A percentile compares a stretch with the other conserved stretches of the same genome.
phyloP scores from a whole-genome alignment of 257 asterid species.

The Lycium ferocissimum region DNA sequence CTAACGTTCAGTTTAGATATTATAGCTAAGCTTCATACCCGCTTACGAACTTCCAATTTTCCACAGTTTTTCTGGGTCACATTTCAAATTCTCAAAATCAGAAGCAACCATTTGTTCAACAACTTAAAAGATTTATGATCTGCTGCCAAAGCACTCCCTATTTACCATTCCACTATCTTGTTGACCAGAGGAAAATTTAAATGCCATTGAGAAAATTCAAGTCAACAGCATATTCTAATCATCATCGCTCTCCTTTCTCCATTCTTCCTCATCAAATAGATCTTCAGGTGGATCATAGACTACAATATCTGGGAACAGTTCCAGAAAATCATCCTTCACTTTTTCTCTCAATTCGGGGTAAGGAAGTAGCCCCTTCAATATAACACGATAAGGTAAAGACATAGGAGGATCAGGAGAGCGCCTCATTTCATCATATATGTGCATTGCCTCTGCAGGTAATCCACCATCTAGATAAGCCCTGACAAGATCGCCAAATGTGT shows the following conservation, averaged over 20 bases:
- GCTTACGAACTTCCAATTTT: not conserved
- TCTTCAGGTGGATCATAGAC: conserved; percentile 89
- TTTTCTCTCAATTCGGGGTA: conserved; percentile 86
- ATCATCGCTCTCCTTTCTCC: conserved; percentile 53
- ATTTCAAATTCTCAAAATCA: not conserved
- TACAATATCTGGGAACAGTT: conserved; percentile 82
- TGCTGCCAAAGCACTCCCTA: not conserved
- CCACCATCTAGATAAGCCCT: conserved; percentile 81
- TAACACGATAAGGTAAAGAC: conserved; percentile 85
- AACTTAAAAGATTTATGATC: not conserved
- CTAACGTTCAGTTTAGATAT: not conserved
- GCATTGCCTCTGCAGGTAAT: conserved; percentile 76
- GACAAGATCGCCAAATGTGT: conserved; percentile 89
- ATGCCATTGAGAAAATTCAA: not conserved
- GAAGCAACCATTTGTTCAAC: conserved; percentile 1
- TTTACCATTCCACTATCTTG: conserved; percentile 8
- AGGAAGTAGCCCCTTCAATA: conserved; percentile 80
- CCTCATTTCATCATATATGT: conserved; percentile 86
- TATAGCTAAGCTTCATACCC: not conserved
- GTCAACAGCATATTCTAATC: conserved; percentile 45
- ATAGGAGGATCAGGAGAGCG: conserved; percentile 74
- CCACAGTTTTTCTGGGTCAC: not conserved
- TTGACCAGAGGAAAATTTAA: not conserved
- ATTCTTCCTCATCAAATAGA: conserved; percentile 57
- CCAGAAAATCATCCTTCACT: conserved; percentile 84